These are phyloP conservation scores for Solanum piurae DNA, from an alignment of 257 asterid species.

Conservation along the genomic window DNA sequence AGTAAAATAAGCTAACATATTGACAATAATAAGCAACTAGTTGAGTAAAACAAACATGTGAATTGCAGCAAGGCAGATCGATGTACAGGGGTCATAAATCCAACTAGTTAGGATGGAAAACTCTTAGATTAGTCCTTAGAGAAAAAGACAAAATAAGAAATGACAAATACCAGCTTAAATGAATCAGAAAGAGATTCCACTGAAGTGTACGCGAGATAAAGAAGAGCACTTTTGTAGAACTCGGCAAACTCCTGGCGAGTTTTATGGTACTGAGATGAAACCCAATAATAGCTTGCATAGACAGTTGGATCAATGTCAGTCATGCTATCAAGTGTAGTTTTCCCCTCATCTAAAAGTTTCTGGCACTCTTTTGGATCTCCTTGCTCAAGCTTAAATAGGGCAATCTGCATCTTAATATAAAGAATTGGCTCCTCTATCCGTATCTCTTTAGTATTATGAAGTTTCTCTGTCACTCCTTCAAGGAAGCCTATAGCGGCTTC, in stretches of 20 bases:
- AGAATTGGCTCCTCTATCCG: slow-evolving; percentile 91
- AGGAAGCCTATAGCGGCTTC: slow-evolving; percentile 74
- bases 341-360: slow-evolving; percentile 76
- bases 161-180: slow-evolving; percentile 64
- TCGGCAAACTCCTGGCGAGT: slow-evolving; percentile 87
- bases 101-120: not conserved
- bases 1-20: not conserved
- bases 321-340: slow-evolving; percentile 89
- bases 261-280: slow-evolving; percentile 80
- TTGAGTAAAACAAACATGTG: not conserved
- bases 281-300: slow-evolving; percentile 91
- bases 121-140: not conserved
- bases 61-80: not conserved
- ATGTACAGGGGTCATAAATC: not conserved
- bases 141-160: not conserved
- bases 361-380: slow-evolving; percentile 84
- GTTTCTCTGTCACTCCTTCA: slow-evolving; percentile 90
- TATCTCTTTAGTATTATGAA: slow-evolving; percentile 61
- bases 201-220: slow-evolving; percentile 84
- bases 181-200: slow-evolving; percentile 85
- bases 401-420: slow-evolving; percentile 83
- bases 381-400: slow-evolving; percentile 66
- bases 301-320: slow-evolving; percentile 98
- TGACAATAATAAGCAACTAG: not conserved
- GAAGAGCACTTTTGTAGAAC: slow-evolving; percentile 89